Conservation (phyloP, 179 eudicot species). For the Heliamphora pulchella region DNA sequence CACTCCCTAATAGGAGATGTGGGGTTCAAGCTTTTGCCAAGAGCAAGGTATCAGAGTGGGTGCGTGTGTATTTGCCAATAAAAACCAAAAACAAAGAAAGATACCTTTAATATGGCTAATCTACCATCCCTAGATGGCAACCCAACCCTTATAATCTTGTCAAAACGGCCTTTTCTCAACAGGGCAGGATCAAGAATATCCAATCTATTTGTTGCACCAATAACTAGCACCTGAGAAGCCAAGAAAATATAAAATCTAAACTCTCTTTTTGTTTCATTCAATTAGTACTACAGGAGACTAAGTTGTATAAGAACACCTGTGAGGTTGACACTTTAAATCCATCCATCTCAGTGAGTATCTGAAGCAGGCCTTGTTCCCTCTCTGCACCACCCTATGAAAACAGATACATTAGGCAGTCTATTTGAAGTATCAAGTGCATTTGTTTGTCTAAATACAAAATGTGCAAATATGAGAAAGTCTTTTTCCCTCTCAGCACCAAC, state of each 20-base stretch:
- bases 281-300: neutral
- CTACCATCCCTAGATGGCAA: slow-evolving; percentile 89
- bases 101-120: slow-evolving; percentile 76
- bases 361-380: slow-evolving; percentile 95
- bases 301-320: slow-evolving; percentile 37
- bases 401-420: slow-evolving; percentile 11
- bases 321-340: slow-evolving; percentile 79
- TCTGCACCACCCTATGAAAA: slow-evolving; percentile 79
- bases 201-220: slow-evolving; percentile 87
- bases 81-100: neutral
- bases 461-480: too few relatives aligned
- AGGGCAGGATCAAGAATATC: slow-evolving; percentile 94
- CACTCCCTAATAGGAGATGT: too few relatives aligned
- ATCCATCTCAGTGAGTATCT: slow-evolving; percentile 92
- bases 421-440: neutral
- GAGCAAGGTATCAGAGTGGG: too few relatives aligned
- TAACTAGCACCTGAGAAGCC: slow-evolving; percentile 57
- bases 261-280: neutral
- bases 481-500: too few relatives aligned
- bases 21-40: too few relatives aligned
- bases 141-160: slow-evolving; percentile 86
- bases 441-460: too few relatives aligned
- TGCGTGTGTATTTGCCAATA: too few relatives aligned
- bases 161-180: slow-evolving; percentile 86
- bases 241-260: neutral